Base-by-base conservation (phyloP, 225 moss, liverwort and hornwort species). In the Takakia lepidozioides region DNA sequence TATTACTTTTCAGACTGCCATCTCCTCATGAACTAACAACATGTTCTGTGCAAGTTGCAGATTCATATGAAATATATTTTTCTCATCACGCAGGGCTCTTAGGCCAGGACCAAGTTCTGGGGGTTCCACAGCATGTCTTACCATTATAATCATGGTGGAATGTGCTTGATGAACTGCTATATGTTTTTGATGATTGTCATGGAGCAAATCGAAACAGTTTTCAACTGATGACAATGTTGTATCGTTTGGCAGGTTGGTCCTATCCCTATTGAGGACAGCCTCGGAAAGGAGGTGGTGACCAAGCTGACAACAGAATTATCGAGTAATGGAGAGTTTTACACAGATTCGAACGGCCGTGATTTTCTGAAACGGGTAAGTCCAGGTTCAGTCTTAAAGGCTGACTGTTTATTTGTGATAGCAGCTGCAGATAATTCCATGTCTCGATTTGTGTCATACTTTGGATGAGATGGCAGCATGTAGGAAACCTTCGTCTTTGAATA, bases 331-430 rank as follows among this genome's bases (percentile, higher is more conserved):
- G 70, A 75, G 29, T 99, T 91, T 55, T 91, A 80, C 58, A 99
- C 98, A 9, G 91, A 99, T 55, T 87, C 87, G 19, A 88, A 85
- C 34, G 98, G 98, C 17, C 82, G 91, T 7, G 91, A 99, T 70
- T 91, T 99, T 46, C 75, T 98, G 17, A 85, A 80, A 58, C 65
- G 95, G 60, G 93, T 84, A 64, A 73, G 73, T 69, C 24, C 7
- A 17, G 54, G 16, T 17, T 58, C 8, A 9, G 13, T 3, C 4
- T 21, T 46, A 16, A 15, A 42, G 3, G 27, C 25, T 43, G 15
- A 40, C 54, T 17, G 58, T 57, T 57, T n/a, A 48, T 35, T 52
- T n/a, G n/a, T n/a, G n/a, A n/a, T n/a, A n/a, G n/a, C n/a, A n/a
- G n/a, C n/a, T n/a, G n/a, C n/a, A n/a, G n/a, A n/a, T n/a, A n/a